These are phyloP conservation scores for Suillus occidentalis DNA, from an alignment of 768 basidiomycete genomes.

Conservation along the genomic window DNA sequence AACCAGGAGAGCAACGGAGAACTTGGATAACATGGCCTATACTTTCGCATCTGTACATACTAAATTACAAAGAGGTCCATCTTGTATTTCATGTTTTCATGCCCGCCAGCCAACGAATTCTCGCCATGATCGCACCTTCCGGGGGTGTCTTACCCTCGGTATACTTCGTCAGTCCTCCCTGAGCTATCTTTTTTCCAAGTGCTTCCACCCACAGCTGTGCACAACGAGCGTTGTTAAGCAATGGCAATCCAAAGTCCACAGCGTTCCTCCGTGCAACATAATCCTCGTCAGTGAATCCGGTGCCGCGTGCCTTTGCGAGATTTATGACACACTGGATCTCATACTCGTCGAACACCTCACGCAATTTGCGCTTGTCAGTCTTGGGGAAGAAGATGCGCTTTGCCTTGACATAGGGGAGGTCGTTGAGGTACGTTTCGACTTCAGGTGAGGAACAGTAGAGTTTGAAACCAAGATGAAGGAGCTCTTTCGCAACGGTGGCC, in stretches of 20 bases:
- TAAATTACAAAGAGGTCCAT: slow-evolving; percentile 1
- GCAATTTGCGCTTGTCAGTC: slow-evolving; percentile 92
- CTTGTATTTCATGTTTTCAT: slow-evolving; percentile 30
- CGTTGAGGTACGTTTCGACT: slow-evolving; percentile 81
- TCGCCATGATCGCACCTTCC: slow-evolving; percentile 91
- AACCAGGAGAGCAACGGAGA: background rate
- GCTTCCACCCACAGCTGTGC: slow-evolving; percentile 91
- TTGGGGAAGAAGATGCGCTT: slow-evolving; percentile 96
- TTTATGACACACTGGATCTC: slow-evolving; percentile 96
- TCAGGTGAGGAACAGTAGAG: slow-evolving; percentile 82
- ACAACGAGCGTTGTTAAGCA: slow-evolving; percentile 87
- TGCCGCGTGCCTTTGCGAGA: slow-evolving; percentile 77
- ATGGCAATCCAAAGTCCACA: slow-evolving; percentile 91
- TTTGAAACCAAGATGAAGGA: slow-evolving; percentile 90
- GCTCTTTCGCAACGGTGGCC: slow-evolving; percentile 72
- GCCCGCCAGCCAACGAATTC: slow-evolving; percentile 81
- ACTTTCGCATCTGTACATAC: background rate
- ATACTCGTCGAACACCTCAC: slow-evolving; percentile 91
- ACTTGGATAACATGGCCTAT: background rate
- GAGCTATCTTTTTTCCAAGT: slow-evolving; percentile 78
- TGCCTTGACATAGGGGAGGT: slow-evolving; percentile 71
- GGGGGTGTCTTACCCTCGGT: slow-evolving; percentile 85
- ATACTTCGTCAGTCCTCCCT: slow-evolving; percentile 77
- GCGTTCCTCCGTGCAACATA: slow-evolving; percentile 97
- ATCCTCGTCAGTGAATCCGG: slow-evolving; percentile 82